phyloP scores from a whole-genome alignment of 2,329 filamentous ascomycete species.

The Penicillium sp. region DNA sequence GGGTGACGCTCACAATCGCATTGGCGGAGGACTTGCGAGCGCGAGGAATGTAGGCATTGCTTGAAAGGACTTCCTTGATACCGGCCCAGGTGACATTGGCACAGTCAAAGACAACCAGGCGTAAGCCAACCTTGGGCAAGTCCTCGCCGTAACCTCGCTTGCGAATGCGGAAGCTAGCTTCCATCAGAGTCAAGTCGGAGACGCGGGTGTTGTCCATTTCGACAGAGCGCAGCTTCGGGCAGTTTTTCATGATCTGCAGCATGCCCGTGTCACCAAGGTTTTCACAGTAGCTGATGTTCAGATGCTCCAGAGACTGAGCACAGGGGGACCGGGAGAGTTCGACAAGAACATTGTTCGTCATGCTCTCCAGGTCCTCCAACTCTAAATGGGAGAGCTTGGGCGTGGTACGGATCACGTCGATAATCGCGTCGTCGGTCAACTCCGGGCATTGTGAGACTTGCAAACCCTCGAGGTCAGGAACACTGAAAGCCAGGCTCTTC shows the following conservation, averaged over 20 bases:
- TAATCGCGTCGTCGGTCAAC: conserved; percentile 73
- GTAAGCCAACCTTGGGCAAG: conserved; percentile 65
- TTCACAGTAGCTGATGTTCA: conserved; percentile 90
- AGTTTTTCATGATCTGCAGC: conserved; percentile 78
- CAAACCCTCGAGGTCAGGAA: conserved; percentile 79
- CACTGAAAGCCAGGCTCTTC: conserved; percentile 70
- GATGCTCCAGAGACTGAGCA: conserved; percentile 70
- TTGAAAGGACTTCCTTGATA: conserved; percentile 79
- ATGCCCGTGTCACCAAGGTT: conserved; percentile 80
- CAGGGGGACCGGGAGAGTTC: conserved; percentile 78
- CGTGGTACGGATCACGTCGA: conserved; percentile 72
- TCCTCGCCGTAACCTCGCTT: conserved; percentile 60
- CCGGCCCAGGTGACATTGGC: conserved; percentile 91
- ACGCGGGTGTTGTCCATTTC: conserved; percentile 94
- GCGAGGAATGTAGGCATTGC: conserved; percentile 75
- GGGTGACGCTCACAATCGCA: conserved; percentile 40
- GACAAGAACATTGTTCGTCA: conserved; percentile 76
- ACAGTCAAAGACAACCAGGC: conserved; percentile 87
- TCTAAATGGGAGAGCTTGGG: conserved; percentile 83
- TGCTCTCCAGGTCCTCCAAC: conserved; percentile 77
- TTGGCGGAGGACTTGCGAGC: conserved; percentile 40
- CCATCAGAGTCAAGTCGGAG: conserved; percentile 80
- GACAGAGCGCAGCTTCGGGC: conserved; percentile 68
- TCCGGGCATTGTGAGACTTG: conserved; percentile 77
- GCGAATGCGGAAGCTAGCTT: conserved; percentile 80